Conservation (phyloP, 768 basidiomycete genomes). For the Amanita rimosa region DNA sequence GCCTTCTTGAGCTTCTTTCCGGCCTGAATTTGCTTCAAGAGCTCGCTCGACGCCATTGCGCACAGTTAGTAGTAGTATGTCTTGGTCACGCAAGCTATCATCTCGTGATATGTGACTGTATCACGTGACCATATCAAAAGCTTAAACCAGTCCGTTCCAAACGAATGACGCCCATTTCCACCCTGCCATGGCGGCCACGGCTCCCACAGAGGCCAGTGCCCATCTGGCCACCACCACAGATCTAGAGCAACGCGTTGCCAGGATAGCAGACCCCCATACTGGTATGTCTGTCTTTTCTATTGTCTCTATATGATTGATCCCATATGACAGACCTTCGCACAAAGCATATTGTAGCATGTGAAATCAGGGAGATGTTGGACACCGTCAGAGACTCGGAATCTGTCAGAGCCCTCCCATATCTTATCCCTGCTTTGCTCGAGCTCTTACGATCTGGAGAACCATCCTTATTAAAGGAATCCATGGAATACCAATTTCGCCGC, state of each 20-base stretch:
- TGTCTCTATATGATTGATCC: neutral
- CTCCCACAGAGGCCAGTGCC: conserved; percentile 22
- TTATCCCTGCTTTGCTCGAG: conserved; percentile 65
- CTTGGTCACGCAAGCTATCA: neutral
- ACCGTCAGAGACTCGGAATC: conserved; percentile 68
- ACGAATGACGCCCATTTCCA: conserved; percentile 1
- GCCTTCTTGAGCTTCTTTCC: conserved; percentile 78
- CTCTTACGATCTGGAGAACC: conserved; percentile 60
- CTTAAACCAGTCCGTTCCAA: neutral
- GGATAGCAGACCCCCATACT: conserved; percentile 65
- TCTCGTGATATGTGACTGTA: neutral
- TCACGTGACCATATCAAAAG: neutral
- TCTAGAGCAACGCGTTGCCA: conserved; percentile 59
- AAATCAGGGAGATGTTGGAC: conserved; percentile 76
- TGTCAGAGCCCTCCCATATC: conserved; percentile 53
- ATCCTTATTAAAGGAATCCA: conserved; percentile 51
- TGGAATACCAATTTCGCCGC: conserved; percentile 77
- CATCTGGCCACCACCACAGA: conserved; percentile 35
- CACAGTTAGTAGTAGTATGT: neutral
- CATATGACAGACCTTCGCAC: conserved; percentile 48
- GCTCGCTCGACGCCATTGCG: conserved; percentile 62
- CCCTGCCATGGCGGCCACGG: conserved; percentile 20
- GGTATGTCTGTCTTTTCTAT: conserved; percentile 26
- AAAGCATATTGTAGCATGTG: conserved; percentile 59
- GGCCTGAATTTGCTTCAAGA: conserved; percentile 73